These are phyloP conservation scores for Mrakia frigida DNA, from an alignment of 768 basidiomycete species.

Conservation along the genomic window DNA sequence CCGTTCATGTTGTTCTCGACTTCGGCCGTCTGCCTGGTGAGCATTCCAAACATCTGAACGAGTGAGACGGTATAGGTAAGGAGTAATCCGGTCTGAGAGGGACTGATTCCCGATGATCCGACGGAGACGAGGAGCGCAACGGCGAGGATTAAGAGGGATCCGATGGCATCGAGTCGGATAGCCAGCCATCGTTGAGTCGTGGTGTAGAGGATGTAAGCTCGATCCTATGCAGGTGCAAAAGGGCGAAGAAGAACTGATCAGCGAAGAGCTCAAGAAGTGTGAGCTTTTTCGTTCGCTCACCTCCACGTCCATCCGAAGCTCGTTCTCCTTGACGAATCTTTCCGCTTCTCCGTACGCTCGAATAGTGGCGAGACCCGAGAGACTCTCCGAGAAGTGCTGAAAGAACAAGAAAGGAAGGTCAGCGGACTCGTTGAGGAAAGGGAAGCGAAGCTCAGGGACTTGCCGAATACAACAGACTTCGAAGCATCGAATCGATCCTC, in stretches of 20 bases:
- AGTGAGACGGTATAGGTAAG: slow-evolving; percentile 43
- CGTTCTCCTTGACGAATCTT: slow-evolving; percentile 25
- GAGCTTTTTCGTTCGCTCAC: too few relatives aligned
- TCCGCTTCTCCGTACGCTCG: slow-evolving; percentile 27
- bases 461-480: slow-evolving; percentile 56
- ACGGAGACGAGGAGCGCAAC: slow-evolving; percentile 26
- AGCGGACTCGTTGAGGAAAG: neutral
- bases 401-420: neutral
- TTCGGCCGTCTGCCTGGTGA: slow-evolving; percentile 25
- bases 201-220: slow-evolving; percentile 24
- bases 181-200: slow-evolving; percentile 26
- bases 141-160: slow-evolving; percentile 49
- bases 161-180: slow-evolving; percentile 26
- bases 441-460: neutral
- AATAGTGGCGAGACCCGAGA: slow-evolving; percentile 23
- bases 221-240: neutral
- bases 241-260: neutral
- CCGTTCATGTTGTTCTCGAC: slow-evolving; percentile 23
- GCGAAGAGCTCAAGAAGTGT: neutral
- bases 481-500: slow-evolving; percentile 62
- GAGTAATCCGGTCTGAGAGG: slow-evolving; percentile 71
- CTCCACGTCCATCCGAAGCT: slow-evolving; percentile 26
- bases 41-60: slow-evolving; percentile 24
- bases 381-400: slow-evolving; percentile 76
- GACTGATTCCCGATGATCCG: slow-evolving; percentile 56